A percentile compares a stretch with the other conserved stretches of the same genome.
Evolutionary conservation across 768 basidiomycete species (phyloP).

Genomic region (Stropharia rugosoannulata): DNA sequence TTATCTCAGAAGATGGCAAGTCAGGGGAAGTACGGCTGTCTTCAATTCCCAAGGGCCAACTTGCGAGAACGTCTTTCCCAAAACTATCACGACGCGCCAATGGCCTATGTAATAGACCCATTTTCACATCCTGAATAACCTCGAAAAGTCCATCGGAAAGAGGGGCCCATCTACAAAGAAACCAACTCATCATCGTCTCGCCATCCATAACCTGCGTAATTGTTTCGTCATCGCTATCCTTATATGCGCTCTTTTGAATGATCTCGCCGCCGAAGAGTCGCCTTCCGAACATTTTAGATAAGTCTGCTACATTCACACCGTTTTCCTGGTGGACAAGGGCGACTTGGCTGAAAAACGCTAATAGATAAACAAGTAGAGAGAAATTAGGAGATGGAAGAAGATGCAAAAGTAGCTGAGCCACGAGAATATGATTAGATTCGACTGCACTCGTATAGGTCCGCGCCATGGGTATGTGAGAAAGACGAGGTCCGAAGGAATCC

Average conservation of each 20-base stretch:
- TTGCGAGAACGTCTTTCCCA: constrained; percentile 7
- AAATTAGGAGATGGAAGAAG: constrained; percentile 43
- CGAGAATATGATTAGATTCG: constrained; percentile 22
- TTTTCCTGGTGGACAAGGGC: constrained; percentile 33
- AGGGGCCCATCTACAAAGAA: constrained; percentile 31
- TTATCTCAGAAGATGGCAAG: background rate
- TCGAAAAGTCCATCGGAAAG: constrained; percentile 33
- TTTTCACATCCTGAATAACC: constrained; percentile 18
- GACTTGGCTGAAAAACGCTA: constrained; percentile 44
- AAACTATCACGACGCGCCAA: constrained; percentile 12
- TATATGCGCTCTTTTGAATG: background rate
- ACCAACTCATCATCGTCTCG: constrained; percentile 32
- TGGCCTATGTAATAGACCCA: constrained; percentile 15
- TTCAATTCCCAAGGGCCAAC: background rate
- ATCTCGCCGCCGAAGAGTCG: constrained; percentile 30
- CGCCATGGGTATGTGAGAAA: constrained; percentile 17
- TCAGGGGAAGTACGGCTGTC: background rate
- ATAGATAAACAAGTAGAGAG: constrained; percentile 41
- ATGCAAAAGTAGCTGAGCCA: constrained; percentile 37
- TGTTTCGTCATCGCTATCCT: too few relatives aligned
- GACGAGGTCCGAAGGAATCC: constrained; percentile 1
- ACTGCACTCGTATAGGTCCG: constrained; percentile 17
- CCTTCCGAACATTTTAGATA: constrained; percentile 32
- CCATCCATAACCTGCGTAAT: constrained; percentile 12
- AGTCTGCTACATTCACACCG: constrained; percentile 28